phyloP scores from a whole-genome alignment of 768 basidiomycete species.

The Boletus vermiculosoides region DNA sequence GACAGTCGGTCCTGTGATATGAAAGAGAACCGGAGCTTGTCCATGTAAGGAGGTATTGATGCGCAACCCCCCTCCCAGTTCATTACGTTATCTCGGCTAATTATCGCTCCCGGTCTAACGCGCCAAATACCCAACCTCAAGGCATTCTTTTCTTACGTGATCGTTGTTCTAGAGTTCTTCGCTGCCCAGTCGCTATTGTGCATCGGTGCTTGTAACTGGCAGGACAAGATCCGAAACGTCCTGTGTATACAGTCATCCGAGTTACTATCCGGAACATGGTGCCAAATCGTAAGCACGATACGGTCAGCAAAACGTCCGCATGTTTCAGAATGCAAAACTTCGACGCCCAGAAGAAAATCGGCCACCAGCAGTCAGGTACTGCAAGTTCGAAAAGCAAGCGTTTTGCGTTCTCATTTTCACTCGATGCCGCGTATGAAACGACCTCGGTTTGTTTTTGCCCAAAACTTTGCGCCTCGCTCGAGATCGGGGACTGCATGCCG shows the following conservation, averaged over 20 bases:
- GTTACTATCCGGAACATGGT: not conserved
- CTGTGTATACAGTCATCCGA: not conserved
- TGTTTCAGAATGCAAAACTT: no score
- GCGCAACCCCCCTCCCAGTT: not conserved
- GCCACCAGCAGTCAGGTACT: not conserved
- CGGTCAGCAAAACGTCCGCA: not conserved
- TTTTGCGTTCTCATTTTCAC: no score
- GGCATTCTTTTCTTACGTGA: constrained; percentile 9
- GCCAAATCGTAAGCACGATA: not conserved
- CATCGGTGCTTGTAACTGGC: constrained; percentile 1
- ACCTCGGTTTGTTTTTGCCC: not conserved
- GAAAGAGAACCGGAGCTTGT: constrained; percentile 3
- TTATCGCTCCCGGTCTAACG: constrained; percentile 5
- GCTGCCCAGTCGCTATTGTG: not conserved
- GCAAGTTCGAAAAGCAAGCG: no score
- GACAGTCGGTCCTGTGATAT: constrained; percentile 7
- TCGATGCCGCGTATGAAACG: no score
- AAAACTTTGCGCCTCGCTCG: not conserved
- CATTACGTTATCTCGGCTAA: constrained; percentile 11
- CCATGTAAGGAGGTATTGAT: not conserved
- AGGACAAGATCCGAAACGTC: constrained; percentile 10
- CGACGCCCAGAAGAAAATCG: not conserved
- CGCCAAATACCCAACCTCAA: not conserved
- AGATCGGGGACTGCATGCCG: not conserved
- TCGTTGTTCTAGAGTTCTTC: not conserved